Percentiles rank a stretch among this genome's conserved stretches.
Conservation (phyloP, 2,329 filamentous ascomycete species). For the Metarhizium guizhouense region DNA sequence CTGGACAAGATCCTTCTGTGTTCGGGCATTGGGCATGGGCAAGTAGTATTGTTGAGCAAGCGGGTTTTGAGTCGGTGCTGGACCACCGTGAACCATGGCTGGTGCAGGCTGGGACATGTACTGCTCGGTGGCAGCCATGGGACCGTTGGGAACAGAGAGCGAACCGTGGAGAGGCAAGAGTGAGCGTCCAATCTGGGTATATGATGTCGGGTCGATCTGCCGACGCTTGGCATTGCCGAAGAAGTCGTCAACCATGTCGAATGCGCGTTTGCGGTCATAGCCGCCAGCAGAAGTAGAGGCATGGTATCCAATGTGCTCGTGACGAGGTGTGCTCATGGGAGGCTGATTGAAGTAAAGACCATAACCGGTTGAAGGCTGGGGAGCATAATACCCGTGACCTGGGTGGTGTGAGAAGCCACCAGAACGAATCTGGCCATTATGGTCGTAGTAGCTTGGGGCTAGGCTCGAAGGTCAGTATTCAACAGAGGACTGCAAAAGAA, state of each 20-base stretch:
- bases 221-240: constrained; percentile 89
- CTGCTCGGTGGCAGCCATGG: constrained; percentile 36
- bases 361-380: constrained; percentile 47
- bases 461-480: constrained; percentile 16
- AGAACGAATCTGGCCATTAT: constrained; percentile 54
- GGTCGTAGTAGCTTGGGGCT: constrained; percentile 55
- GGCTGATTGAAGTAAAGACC: constrained; percentile 73
- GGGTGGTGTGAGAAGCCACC: constrained; percentile 49
- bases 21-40: constrained; percentile 77
- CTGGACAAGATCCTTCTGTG: constrained; percentile 87
- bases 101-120: constrained; percentile 40
- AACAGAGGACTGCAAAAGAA: background rate
- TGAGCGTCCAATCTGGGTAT: constrained; percentile 82
- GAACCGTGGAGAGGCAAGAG: constrained; percentile 72
- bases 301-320: constrained; percentile 57
- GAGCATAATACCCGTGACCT: constrained; percentile 49
- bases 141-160: constrained; percentile 50
- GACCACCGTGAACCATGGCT: constrained; percentile 43
- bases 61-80: constrained; percentile 48
- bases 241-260: constrained; percentile 86
- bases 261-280: constrained; percentile 74
- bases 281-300: constrained; percentile 33
- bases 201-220: constrained; percentile 81
- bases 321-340: constrained; percentile 41
- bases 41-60: constrained; percentile 72